Evolutionary conservation across 2,329 filamentous ascomycete species (phyloP), one percentile per base, ranked within the genome.

Genomic region (Alternaria atra): DNA sequence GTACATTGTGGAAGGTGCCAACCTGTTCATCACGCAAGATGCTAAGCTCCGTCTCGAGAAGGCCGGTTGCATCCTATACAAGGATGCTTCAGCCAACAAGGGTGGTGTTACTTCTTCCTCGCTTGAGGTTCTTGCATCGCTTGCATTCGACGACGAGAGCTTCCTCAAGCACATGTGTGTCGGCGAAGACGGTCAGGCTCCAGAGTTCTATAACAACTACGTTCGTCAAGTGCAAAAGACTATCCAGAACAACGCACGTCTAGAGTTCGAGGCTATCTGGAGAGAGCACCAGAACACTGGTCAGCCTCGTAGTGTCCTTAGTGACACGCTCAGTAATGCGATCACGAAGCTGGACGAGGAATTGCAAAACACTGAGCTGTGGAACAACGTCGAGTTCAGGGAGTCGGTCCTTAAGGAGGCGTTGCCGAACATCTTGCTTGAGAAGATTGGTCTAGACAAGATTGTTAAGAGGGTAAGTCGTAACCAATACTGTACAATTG

Each of bases 251-350:
- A 99, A 99, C 70, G 95, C 95, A 2, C 85, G 88, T 15, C 88
- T 99, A 35, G 95, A 99, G 80, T 99, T 99, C 70, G 95, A 99
- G 82, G 95, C 95, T 43, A 96, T 99, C 82, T 99, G 95, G 95
- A 89, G 92, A 67, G 95, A 99, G 80, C 89, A 97, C 76, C 89
- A 95, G 80, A 81, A 89, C 77, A 97, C 92, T 2, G 91, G 92
- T 53, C 84, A 89, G 55, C 82, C 92, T 23, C 89, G 94, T 64
- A 96, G 93, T 63, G 88, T 94, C n/a, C 85, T 99, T 57, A 97
- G 93, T 48, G 95, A 99, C 79, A 92, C 90, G 70, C 87, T 99
- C 55, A 97, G 92, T 58, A 83, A 92, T 51, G 94, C 95, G 34
- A 99, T 99, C 77, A 98, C 94, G n/a, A 91, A 91, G 71, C 87